phyloP scores from a whole-genome alignment of 257 asterid genomes.

The Paraleonurus japonicus region DNA sequence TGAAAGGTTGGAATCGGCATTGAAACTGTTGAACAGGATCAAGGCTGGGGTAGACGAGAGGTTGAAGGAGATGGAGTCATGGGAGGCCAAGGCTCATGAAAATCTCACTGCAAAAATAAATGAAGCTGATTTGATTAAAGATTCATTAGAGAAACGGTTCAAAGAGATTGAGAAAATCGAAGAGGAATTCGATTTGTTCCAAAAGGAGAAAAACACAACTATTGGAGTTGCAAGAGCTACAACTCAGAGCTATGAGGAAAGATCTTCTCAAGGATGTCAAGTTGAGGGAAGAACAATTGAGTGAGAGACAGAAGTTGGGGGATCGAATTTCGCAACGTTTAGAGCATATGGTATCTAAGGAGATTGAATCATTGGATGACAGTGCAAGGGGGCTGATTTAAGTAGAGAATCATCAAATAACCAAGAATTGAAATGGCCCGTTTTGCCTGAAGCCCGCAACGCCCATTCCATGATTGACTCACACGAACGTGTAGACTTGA shows the following conservation, averaged over 20 bases:
- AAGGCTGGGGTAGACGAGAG: conserved; percentile 20
- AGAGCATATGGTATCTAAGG: neutral
- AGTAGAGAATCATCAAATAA: neutral
- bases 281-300: conserved; percentile 9
- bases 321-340: too few relatives aligned
- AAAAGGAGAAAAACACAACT: conserved; percentile 13
- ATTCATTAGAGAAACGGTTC: conserved; percentile 26
- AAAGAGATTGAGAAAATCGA: conserved; percentile 32
- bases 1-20: conserved; percentile 19
- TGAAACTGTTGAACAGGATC: conserved; percentile 8
- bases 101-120: neutral
- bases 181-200: conserved; percentile 9
- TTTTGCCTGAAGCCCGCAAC: neutral
- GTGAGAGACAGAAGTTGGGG: conserved; percentile 7
- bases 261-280: conserved; percentile 3
- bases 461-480: too few relatives aligned
- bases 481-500: too few relatives aligned
- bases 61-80: conserved; percentile 25
- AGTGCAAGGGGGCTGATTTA: neutral
- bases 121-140: conserved; percentile 30
- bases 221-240: conserved; percentile 16
- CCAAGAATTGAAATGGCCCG: neutral
- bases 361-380: conserved; percentile 22
- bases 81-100: conserved; percentile 17
- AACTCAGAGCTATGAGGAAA: conserved; percentile 4